Conservation (phyloP, 2,329 filamentous ascomycete species). For the Metarhizium brunneum region DNA sequence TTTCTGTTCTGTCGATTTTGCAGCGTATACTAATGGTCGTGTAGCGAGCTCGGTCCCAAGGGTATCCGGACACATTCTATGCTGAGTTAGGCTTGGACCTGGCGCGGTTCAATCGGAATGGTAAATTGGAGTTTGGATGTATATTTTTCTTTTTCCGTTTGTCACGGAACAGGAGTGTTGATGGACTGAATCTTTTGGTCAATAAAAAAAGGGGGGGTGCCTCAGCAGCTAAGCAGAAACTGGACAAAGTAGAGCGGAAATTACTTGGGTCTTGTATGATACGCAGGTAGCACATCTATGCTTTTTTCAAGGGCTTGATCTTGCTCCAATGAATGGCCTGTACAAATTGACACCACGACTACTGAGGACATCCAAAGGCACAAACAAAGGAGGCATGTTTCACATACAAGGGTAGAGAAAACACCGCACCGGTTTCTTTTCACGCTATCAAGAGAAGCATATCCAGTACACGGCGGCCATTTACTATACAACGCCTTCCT, state of each 20-base stretch:
- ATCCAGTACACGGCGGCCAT: no score
- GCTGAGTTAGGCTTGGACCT: slow-evolving; percentile 27
- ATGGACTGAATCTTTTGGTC: not conserved
- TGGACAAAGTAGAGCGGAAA: not conserved
- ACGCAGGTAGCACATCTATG: slow-evolving; percentile 3
- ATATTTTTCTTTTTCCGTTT: not conserved
- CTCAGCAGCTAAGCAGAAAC: not conserved
- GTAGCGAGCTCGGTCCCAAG: slow-evolving; percentile 45
- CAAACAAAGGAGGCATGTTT: no score
- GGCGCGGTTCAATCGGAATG: not conserved
- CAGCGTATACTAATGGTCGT: slow-evolving; percentile 7
- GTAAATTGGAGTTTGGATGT: not conserved
- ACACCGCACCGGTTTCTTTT: no score
- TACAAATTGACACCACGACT: no score
- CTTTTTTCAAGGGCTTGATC: not conserved
- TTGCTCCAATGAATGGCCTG: not conserved
- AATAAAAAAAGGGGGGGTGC: not conserved
- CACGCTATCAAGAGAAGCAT: no score
- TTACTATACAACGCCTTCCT: no score
- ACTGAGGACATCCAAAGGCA: no score
- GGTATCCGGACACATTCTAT: slow-evolving; percentile 44
- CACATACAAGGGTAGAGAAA: no score
- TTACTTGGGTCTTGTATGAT: not conserved
- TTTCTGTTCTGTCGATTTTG: not conserved
- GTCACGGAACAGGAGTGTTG: not conserved